Evolutionary conservation across 495 filamentous ascomycete species (phyloP), one percentile per base, ranked within the genome.

Genomic region (Penicillium coprophilum): DNA sequence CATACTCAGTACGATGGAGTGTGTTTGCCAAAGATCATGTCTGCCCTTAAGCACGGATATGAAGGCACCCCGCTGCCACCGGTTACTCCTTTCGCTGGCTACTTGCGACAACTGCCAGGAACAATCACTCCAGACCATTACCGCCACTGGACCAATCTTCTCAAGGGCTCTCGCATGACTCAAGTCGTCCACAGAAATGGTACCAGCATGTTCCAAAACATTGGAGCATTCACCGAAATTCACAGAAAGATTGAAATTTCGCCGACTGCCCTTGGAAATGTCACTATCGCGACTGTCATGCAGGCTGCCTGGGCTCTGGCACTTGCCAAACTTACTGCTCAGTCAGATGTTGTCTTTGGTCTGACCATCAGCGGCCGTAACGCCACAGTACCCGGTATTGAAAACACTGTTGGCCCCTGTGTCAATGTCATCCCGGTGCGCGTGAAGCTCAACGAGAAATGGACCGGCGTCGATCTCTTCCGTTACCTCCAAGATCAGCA

Each of bases 1-100:
- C 88, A 91, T 65, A 85, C 88, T 0, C 88, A 90, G 53, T 91
- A 87, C 61, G 88, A 90, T 59, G 88, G 85, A 34, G 78, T 89
- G 1, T 89, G 81, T 61, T 76, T 91, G 6, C 80, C 86, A 1
- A 75, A 75, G 31, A 80, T 90, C 17, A 77, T 89, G 50, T 60
- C 72, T 4, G 81, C 84, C 11, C 75, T 84, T 27, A 72, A 80
- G 34, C 70, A 72, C 19, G 73, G 73, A 1, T 88, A 85, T 62
- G 70, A 77, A 44, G 79, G 79, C n/a, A 67, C 73, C 34, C 57
- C 67, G 4, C 63, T 84, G 6, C 66, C 73, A 1, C 63, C 66
- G 11, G 60, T 79, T 11, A 73, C 73, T 4, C 80, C 85, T 0
- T 89, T 84, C 58, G 82, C 83, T 5, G 74, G 77, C 23, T 88